Evolutionary conservation across 1,284 basidiomycete species (phyloP), one percentile per base, ranked within the genome.

Genomic region (Boletellus deceptivus): DNA sequence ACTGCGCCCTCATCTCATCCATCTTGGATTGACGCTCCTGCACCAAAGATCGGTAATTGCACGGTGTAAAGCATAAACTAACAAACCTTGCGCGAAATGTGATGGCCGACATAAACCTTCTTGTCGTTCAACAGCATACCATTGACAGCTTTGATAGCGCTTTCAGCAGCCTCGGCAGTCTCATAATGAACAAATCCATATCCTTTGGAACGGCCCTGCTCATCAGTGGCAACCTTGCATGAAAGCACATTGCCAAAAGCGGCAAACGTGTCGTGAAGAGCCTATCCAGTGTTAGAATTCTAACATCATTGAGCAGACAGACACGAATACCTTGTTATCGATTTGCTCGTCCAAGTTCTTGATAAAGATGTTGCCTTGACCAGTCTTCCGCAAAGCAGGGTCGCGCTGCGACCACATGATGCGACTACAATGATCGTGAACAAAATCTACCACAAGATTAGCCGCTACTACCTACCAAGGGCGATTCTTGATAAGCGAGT

Each of bases 351-450:
- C 97, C 61, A 99, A 78, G 78, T 99, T 99, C 81, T 99, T 99
- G 80, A 99, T 99, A 78, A 99, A 99, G 70, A 99, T 96, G 76
- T 99, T 99, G 74, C 97, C 97, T 77, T 98, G 94, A 60, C 95
- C 95, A 59, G 95, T 98, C 84, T 99, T 98, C 75, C 97, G 93
- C 68, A 99, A 85, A 63, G 93, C 92, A 56, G 97, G 97, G 79
- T 99, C 97, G 72, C 97, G 93, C 84, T 99, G 96, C 67, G 95
- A 98, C 95, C 97, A 98, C 97, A 99, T 99, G 80, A 99, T 99
- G 68, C 97, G 94, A 81, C 89, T 91, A 60, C 1, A 4, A 9
- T 3, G 8, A 38, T 31, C 7, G 16, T 58, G 31, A 62, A 48
- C 8, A 29, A 7, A 44, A 46, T 10, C 36, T 27, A 35, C 36